Percentiles rank a stretch among this genome's conserved stretches.
phyloP scores from a whole-genome alignment of 768 basidiomycete genomes.

The Phaeotremella fagi region DNA sequence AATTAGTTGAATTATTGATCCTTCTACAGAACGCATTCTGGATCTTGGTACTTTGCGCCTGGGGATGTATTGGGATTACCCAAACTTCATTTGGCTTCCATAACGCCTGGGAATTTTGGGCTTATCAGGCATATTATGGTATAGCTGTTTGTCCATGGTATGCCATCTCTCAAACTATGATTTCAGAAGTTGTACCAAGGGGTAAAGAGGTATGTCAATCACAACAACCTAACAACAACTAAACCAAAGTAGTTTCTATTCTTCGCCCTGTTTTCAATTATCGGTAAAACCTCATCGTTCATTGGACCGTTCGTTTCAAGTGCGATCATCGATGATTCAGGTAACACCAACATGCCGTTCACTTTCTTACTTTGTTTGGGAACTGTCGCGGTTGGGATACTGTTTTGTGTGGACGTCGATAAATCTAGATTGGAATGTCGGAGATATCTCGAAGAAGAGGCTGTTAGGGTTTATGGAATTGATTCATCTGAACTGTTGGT shows the following conservation, averaged over 20 bases:
- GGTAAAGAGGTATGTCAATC: conserved; percentile 59
- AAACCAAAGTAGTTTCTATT: conserved; percentile 57
- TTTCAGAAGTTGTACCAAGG: conserved; percentile 68
- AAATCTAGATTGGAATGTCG: conserved; percentile 33
- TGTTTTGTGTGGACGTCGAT: conserved; percentile 38
- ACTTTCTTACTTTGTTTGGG: conserved; percentile 41
- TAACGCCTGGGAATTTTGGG: conserved; percentile 83
- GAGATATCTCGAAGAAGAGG: conserved; percentile 39
- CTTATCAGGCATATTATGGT: conserved; percentile 27
- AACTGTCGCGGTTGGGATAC: conserved; percentile 23
- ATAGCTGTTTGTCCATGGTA: conserved; percentile 78
- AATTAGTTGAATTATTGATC: conserved; percentile 2
- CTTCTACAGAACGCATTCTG: conserved; percentile 47
- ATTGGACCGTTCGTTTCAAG: conserved; percentile 41
- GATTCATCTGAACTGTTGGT: background rate
- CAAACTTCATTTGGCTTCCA: conserved; percentile 73
- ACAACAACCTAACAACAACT: background rate
- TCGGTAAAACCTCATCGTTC: conserved; percentile 42
- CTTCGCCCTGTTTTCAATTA: conserved; percentile 80
- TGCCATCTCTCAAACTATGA: conserved; percentile 59
- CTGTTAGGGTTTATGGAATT: conserved; percentile 20
- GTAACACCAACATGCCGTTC: conserved; percentile 45
- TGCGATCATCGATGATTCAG: conserved; percentile 39
- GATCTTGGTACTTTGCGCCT: conserved; percentile 48
- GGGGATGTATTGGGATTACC: conserved; percentile 74